A percentile compares a stretch with the other conserved stretches of the same genome.
Conservation (phyloP, 257 asterid genomes). For the Solanum rostratum region DNA sequence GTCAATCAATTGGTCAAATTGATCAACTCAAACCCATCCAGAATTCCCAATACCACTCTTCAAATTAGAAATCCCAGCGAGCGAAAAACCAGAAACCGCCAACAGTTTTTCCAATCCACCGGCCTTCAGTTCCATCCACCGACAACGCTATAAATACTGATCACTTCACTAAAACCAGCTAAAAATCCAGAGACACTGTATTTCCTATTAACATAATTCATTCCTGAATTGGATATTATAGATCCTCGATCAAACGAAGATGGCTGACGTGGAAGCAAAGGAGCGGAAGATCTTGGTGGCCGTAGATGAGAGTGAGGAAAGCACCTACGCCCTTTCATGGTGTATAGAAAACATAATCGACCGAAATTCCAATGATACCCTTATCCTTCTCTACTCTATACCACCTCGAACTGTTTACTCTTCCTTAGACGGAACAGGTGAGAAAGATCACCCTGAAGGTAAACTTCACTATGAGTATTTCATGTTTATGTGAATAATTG, state of each 20-base stretch:
- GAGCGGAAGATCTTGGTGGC: conserved; percentile 52
- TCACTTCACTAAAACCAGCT: not conserved
- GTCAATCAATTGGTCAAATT: not conserved
- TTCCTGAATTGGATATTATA: not conserved
- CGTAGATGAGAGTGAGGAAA: conserved; percentile 66
- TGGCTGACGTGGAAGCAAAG: conserved; percentile 18
- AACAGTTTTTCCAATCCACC: conserved; percentile 7
- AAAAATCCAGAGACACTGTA: not conserved
- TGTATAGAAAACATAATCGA: conserved; percentile 33
- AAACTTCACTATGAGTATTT: not conserved
- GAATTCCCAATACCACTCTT: not conserved
- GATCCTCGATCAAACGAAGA: not conserved
- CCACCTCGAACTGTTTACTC: conserved; percentile 32
- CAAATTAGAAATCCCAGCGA: not conserved
- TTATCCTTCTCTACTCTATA: conserved; percentile 43
- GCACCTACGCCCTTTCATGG: conserved; percentile 62
- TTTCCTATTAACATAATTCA: not conserved
- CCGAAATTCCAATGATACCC: conserved; percentile 29
- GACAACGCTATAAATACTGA: conserved; percentile 2
- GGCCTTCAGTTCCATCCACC: not conserved
- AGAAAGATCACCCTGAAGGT: not conserved
- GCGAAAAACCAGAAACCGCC: conserved; percentile 21
- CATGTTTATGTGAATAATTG: not conserved
- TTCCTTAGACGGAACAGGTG: conserved; percentile 49
- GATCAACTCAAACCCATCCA: not conserved